phyloP scores from a whole-genome alignment of 495 filamentous ascomycete genomes.

The Parmelia sp. region DNA sequence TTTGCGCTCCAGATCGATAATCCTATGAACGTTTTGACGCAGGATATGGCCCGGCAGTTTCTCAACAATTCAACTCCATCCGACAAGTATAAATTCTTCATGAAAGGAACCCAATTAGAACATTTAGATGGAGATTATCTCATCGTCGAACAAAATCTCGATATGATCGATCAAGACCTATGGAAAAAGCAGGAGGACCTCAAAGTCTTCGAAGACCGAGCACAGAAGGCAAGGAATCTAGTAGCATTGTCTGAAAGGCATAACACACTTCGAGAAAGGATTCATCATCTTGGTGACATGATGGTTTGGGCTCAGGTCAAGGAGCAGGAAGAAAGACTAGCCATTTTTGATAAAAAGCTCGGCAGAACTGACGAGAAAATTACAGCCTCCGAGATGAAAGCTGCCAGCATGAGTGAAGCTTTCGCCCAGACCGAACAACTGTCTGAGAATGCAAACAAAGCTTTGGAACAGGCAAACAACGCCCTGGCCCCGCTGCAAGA shows the following conservation, averaged over 20 bases:
- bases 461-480: constrained; percentile 45
- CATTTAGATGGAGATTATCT: constrained; percentile 87
- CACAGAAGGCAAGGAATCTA: constrained; percentile 44
- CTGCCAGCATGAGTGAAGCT: constrained; percentile 35
- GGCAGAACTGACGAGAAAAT: constrained; percentile 38
- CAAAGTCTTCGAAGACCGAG: constrained; percentile 38
- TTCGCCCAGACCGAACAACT: constrained; percentile 43
- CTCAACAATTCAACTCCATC: constrained; percentile 71
- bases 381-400: constrained; percentile 34
- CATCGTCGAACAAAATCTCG: constrained; percentile 62
- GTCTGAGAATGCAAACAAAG: constrained; percentile 48
- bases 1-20: constrained; percentile 95
- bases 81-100: constrained; percentile 95
- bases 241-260: constrained; percentile 54
- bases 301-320: constrained; percentile 71
- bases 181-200: constrained; percentile 44
- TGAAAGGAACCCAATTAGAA: constrained; percentile 90
- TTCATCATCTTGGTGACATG: constrained; percentile 48
- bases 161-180: constrained; percentile 60
- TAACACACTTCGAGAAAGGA: constrained; percentile 46
- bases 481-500: constrained; percentile 41
- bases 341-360: constrained; percentile 33
- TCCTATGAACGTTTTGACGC: constrained; percentile 93
- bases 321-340: constrained; percentile 45
- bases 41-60: constrained; percentile 92